Percentiles rank a stretch among this genome's conserved stretches.
Conservation (phyloP, 2,329 filamentous ascomycete genomes). For the Teratosphaeria destructans region DNA sequence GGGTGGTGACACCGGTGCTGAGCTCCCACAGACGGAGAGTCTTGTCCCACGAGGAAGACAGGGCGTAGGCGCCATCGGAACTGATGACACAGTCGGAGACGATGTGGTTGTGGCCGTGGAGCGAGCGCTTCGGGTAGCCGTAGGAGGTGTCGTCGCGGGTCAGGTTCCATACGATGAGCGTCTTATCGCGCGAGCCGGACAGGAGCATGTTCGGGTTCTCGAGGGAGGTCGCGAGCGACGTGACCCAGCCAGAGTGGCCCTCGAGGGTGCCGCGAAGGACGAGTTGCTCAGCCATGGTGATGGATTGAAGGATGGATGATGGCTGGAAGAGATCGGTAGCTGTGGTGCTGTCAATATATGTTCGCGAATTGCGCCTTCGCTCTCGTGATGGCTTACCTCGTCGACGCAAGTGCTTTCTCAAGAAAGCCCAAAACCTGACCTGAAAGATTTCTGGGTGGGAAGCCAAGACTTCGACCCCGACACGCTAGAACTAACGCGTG, state of each 20-base stretch:
- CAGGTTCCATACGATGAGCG: slow-evolving; percentile 99
- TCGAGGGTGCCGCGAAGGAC: slow-evolving; percentile 35
- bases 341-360: neutral
- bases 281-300: slow-evolving; percentile 30
- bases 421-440: neutral
- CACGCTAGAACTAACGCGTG: neutral
- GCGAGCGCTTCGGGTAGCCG: slow-evolving; percentile 97
- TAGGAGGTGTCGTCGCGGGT: slow-evolving; percentile 97
- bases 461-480: neutral
- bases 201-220: slow-evolving; percentile 99
- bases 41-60: slow-evolving; percentile 99
- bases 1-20: slow-evolving; percentile 89
- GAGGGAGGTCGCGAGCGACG: slow-evolving; percentile 93
- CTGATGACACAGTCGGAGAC: slow-evolving; percentile 99
- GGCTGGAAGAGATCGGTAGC: neutral
- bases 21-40: slow-evolving; percentile 99
- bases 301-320: neutral
- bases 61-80: slow-evolving; percentile 96
- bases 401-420: neutral
- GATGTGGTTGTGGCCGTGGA: slow-evolving; percentile 99
- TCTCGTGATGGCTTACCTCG: neutral
- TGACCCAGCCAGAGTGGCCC: slow-evolving; percentile 99
- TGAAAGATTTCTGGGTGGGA: neutral
- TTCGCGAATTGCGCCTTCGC: neutral
- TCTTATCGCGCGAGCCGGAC: slow-evolving; percentile 95